Base-by-base conservation (phyloP, 371 early-diverging fungal genomes). In the Syncephalastrum monosporum region DNA sequence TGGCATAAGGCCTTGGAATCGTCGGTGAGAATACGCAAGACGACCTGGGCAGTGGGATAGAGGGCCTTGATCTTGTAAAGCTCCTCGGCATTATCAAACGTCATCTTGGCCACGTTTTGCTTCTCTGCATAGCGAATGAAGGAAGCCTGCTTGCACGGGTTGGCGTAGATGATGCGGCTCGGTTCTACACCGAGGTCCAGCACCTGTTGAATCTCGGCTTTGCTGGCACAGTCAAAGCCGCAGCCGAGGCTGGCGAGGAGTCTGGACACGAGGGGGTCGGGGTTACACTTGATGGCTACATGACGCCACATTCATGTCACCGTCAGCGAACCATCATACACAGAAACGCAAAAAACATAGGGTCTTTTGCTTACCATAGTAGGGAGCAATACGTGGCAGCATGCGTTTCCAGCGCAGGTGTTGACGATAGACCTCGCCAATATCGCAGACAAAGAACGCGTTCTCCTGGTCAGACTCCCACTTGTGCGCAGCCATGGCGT, bases 71-170 rank as follows among this genome's bases (percentile, higher is more conserved):
- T 88, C 84, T 98, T 98, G 81, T 85, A 77, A 29, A 98, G 86
- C 73, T 98, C 99, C 71, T 97, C 96, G 4, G 87, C 88, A 74
- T 97, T 98, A 77, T 98, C 98, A 74, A 98, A 98, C 19, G 99
- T 98, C 93, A 97, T 93, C 83, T 91, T 85, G 57, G 74, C 71
- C 23, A 98, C 94, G 60, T 86, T 85, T 50, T 86, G 81, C 50
- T 79, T 76, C 23, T 77, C 74, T 12, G 97, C 95, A 64, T 82
- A 94, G 53, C 91, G 89, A 65, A 98, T 86, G 71, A 93, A 95
- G 15, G 96, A 95, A 21, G 87, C 83, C 63, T 94, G 95, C 81
- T 98, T 98, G 85, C 98, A 97, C 33, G 99, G 98, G 77, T 98
- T 96, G 60, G 99, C 99, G 61, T 94, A 98, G 68, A 98, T 96